A percentile compares a stretch with the other conserved stretches of the same genome.
phyloP scores from a whole-genome alignment of 257 asterid genomes.

The Rauvolfia tetraphylla region DNA sequence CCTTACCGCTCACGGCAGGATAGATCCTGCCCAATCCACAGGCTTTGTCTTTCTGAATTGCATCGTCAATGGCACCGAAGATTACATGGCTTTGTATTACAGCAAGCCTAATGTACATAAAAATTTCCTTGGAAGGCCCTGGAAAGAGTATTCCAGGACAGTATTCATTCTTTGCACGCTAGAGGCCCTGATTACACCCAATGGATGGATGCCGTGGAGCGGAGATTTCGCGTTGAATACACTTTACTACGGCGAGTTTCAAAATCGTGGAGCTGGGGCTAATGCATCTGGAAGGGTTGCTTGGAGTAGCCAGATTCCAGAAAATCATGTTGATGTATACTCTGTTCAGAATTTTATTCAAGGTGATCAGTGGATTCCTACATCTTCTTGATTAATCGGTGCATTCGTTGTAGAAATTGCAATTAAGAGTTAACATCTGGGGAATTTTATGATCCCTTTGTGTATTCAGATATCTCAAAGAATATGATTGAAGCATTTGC shows the following conservation, averaged over 20 bases:
- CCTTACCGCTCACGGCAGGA: conserved; percentile 37
- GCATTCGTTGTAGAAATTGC: neutral
- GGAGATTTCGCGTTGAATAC: conserved; percentile 34
- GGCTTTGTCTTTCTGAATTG: conserved; percentile 34
- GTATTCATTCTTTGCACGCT: conserved; percentile 26
- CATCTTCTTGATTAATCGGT: conserved; percentile 12
- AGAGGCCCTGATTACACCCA: conserved; percentile 21
- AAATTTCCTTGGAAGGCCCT: conserved; percentile 36
- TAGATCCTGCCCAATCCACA: conserved; percentile 33
- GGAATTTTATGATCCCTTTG: neutral
- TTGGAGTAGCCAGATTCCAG: conserved; percentile 31
- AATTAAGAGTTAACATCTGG: neutral
- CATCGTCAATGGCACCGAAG: conserved; percentile 27
- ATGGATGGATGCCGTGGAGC: conserved; percentile 37
- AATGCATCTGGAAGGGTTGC: conserved; percentile 15
- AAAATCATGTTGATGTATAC: conserved; percentile 16
- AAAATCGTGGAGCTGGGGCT: conserved; percentile 26
- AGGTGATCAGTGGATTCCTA: conserved; percentile 35
- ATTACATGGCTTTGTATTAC: conserved; percentile 22
- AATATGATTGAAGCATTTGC: neutral
- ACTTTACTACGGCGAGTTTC: conserved; percentile 35
- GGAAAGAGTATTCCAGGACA: conserved; percentile 40
- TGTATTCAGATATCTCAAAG: neutral
- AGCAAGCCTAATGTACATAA: conserved; percentile 26
- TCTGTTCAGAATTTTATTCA: conserved; percentile 34